Base-by-base conservation (phyloP, 305 asterid genomes). In the Striga hermonthica region DNA sequence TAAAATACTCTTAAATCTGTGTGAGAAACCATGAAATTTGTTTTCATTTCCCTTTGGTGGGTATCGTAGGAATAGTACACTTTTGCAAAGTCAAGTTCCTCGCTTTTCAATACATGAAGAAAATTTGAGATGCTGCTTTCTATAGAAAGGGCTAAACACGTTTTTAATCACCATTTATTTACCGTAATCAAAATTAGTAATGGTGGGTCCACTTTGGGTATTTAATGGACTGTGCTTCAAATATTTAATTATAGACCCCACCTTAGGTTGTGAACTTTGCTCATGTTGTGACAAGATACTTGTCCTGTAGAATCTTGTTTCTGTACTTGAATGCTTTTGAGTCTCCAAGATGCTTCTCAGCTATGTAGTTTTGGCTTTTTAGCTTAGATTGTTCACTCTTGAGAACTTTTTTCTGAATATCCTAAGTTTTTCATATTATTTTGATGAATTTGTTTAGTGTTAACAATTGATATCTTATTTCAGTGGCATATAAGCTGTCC, bases 401-500 rank as follows among this genome's bases (percentile, higher is more conserved):
- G 4, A 28, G 31, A 28, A 54, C 4, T 28, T 37, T 54, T 15
- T 54, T 56, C 4, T 31, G 10, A 4, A 6, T 56, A 28, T 38
- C 10, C 5, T 45, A 9, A 28, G n/a, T 55, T 55, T 34, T 56
- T 56, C 31, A 10, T 56, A 31, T 6, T 4, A 11, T 56, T 31
- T 31, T 56, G 14, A 34, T 66, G 53, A 64, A 59, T 22, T 4
- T 50, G 36, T 16, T 69, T 16, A 44, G 64, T 62, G 66, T 40
- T 62, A 28, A 70, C 66, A 37, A 68, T 67, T 57, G 56, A 14
- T 15, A 56, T 64, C 57, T 65, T 61, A 50, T 76, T 80, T 59
- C 88, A 87, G 96, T 90, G 75, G 95, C 91, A 61, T 80, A 82
- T 72, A 88, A 85, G 72, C 72, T 88, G 77, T 84, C 97, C 47